phyloP scores from a whole-genome alignment of 2,329 filamentous ascomycete genomes.

The Cladophialophora immunda region DNA sequence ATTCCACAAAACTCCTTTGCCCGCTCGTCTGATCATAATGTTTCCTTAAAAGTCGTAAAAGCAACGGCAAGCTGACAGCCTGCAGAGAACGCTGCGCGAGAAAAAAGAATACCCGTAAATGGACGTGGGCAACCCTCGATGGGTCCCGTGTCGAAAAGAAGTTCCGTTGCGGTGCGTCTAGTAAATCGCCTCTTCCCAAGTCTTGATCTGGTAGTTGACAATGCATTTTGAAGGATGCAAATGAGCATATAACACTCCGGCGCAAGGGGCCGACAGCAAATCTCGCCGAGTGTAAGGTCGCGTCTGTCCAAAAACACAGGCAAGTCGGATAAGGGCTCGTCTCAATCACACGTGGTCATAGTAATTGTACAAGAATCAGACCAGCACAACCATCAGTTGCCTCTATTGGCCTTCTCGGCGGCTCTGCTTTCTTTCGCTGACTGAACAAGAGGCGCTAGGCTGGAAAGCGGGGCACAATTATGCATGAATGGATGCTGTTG shows the following conservation, averaged over 20 bases:
- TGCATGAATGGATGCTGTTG: conserved; percentile 81
- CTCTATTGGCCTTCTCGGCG: conserved; percentile 82
- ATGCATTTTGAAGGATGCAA: neutral
- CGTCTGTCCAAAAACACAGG: conserved; percentile 18
- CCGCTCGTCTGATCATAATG: conserved; percentile 28
- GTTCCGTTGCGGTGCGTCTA: conserved; percentile 5
- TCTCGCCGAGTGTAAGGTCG: neutral
- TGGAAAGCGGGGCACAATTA: conserved; percentile 74
- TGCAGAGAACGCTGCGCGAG: conserved; percentile 8
- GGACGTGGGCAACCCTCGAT: neutral
- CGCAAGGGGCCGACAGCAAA: conserved; percentile 4
- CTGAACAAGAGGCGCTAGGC: conserved; percentile 85
- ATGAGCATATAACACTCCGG: neutral
- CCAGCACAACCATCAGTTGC: conserved; percentile 37
- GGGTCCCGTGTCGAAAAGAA: neutral
- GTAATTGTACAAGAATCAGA: conserved; percentile 27
- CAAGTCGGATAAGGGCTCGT: conserved; percentile 7
- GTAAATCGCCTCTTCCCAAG: neutral
- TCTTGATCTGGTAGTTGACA: conserved; percentile 6
- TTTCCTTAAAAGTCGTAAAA: conserved; percentile 27
- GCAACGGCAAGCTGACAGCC: conserved; percentile 13
- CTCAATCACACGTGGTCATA: conserved; percentile 11
- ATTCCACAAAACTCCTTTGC: conserved; percentile 24
- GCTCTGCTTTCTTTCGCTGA: conserved; percentile 85
- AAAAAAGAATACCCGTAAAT: conserved; percentile 6